Conservation (phyloP, 2,329 filamentous ascomycete genomes). For the Metarhizium anisopliae region DNA sequence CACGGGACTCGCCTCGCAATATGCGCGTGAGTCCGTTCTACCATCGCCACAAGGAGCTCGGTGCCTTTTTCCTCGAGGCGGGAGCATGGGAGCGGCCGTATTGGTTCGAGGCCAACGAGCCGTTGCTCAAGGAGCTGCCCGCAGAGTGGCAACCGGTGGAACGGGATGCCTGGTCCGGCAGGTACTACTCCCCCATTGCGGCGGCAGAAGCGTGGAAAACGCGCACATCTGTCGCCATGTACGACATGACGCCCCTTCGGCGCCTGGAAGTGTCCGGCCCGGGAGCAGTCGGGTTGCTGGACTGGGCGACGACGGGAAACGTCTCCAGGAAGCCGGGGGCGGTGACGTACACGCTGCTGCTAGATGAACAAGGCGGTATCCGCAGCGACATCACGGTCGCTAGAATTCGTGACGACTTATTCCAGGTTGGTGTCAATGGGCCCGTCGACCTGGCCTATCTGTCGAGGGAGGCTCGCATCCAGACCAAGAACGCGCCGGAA, state of each 20-base stretch:
- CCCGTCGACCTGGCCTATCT: conserved; percentile 47
- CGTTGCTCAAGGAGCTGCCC: conserved; percentile 41
- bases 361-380: conserved; percentile 44
- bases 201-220: conserved; percentile 58
- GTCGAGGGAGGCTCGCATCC: conserved; percentile 39
- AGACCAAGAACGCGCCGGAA: conserved; percentile 29
- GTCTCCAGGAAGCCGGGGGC: conserved; percentile 36
- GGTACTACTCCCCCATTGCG: conserved; percentile 48
- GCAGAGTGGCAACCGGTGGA: conserved; percentile 43
- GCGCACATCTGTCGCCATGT: conserved; percentile 51
- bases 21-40: conserved; percentile 52
- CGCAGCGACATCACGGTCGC: conserved; percentile 49
- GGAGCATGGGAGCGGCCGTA: conserved; percentile 55
- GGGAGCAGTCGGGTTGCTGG: conserved; percentile 44
- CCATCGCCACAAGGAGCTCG: conserved; percentile 42
- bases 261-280: conserved; percentile 50
- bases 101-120: conserved; percentile 50
- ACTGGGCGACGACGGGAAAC: conserved; percentile 42
- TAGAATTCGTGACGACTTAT: conserved; percentile 36
- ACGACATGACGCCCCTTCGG: conserved; percentile 52
- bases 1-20: conserved; percentile 46
- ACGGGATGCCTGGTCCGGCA: conserved; percentile 49
- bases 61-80: conserved; percentile 49
- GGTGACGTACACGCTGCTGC: conserved; percentile 47
- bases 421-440: conserved; percentile 49